Evolutionary conservation across 257 asterid species (phyloP).

Genomic region (Echium plantagineum): DNA sequence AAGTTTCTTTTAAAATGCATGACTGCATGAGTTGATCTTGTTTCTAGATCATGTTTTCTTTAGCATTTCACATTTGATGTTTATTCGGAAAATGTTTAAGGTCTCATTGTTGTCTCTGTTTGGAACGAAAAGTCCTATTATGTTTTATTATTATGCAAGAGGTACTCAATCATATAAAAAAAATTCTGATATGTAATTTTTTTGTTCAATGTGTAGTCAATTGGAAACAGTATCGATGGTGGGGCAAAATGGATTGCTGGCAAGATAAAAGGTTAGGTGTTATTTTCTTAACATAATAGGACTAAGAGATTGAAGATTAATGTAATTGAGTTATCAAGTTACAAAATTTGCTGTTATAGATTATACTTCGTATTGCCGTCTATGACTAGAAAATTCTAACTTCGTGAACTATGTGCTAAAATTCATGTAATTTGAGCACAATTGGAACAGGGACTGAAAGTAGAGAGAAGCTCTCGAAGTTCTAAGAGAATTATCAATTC

Average conservation of each 20-base stretch:
- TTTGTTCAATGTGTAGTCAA: slow-evolving; percentile 25
- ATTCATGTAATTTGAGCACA: too few relatives aligned
- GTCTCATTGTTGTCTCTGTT: not conserved
- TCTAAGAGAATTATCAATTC: too few relatives aligned
- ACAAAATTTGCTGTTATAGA: too few relatives aligned
- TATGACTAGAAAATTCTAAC: not conserved
- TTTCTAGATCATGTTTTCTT: not conserved
- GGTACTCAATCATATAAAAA: not conserved
- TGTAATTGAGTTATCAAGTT: not conserved
- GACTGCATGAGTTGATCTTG: not conserved
- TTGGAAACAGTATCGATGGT: slow-evolving; percentile 56
- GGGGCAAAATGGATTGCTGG: slow-evolving; percentile 72
- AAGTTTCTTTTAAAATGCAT: not conserved
- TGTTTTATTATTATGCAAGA: too few relatives aligned
- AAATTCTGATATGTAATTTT: slow-evolving; percentile 1
- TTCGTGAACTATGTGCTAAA: too few relatives aligned
- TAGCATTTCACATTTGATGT: not conserved
- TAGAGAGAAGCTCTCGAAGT: too few relatives aligned
- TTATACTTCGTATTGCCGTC: too few relatives aligned
- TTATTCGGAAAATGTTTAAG: too few relatives aligned
- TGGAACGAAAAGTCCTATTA: too few relatives aligned
- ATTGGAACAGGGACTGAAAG: too few relatives aligned
- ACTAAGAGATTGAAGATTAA: not conserved
- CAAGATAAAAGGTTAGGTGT: slow-evolving; percentile 61
- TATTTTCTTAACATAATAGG: not conserved